Evolutionary conservation across 768 basidiomycete genomes (phyloP).

Genomic region (Panaeolus cyanescens): DNA sequence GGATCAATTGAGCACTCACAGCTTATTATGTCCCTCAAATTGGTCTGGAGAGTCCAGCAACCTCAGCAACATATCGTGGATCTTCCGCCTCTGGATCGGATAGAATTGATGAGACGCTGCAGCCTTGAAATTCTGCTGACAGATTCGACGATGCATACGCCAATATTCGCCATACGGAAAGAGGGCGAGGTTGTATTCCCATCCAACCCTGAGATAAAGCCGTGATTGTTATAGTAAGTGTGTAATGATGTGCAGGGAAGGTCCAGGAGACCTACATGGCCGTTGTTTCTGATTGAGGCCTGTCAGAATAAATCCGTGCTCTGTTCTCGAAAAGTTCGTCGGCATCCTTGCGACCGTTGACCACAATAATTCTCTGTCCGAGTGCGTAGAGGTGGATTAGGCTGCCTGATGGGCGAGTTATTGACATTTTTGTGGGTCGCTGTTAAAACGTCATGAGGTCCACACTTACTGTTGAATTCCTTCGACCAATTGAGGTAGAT

Average conservation of each 20-base stretch:
- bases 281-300: slow-evolving; percentile 2
- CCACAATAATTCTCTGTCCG: slow-evolving; percentile 25
- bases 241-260: not conserved
- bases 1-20: slow-evolving; percentile 7
- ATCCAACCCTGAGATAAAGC: slow-evolving; percentile 23
- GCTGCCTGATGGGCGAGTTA: slow-evolving; percentile 15
- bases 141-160: slow-evolving; percentile 35
- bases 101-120: slow-evolving; percentile 25
- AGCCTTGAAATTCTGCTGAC: slow-evolving; percentile 35
- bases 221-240: not conserved
- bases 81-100: slow-evolving; percentile 26
- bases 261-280: slow-evolving; percentile 13
- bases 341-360: slow-evolving; percentile 26
- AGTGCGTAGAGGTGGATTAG: slow-evolving; percentile 23
- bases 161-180: slow-evolving; percentile 34
- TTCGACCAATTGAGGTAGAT: slow-evolving; percentile 11
- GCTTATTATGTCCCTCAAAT: slow-evolving; percentile 11
- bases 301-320: slow-evolving; percentile 5
- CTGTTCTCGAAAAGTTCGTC: slow-evolving; percentile 11
- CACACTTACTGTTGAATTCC: slow-evolving; percentile 6
- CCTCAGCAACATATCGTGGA: slow-evolving; percentile 28
- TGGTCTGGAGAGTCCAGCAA: slow-evolving; percentile 19
- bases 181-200: slow-evolving; percentile 33
- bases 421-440: not conserved
- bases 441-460: not conserved